phyloP scores from a whole-genome alignment of 306 rosid genomes.

The Elaeagnus macrophylla region DNA sequence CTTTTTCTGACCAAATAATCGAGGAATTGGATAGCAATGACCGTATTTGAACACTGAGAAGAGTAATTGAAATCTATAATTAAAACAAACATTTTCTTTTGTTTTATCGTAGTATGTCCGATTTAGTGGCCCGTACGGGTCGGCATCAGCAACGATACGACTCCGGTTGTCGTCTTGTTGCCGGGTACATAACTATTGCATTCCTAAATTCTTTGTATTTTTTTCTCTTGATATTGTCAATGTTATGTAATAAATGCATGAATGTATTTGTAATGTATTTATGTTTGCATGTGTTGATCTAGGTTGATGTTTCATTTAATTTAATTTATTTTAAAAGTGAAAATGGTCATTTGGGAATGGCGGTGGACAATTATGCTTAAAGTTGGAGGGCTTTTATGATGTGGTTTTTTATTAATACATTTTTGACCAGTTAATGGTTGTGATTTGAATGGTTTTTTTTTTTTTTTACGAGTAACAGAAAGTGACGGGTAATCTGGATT shows the following conservation, averaged over 20 bases:
- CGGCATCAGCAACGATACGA: slow-evolving; percentile 33
- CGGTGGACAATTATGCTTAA: too few relatives aligned
- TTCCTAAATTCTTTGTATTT: not conserved
- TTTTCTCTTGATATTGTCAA: not conserved
- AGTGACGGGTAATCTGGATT: too few relatives aligned
- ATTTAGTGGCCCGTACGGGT: slow-evolving; percentile 38
- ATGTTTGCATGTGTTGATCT: not conserved
- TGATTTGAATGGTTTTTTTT: not conserved
- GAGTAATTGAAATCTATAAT: not conserved
- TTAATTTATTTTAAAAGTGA: too few relatives aligned
- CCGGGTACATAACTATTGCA: slow-evolving; percentile 21
- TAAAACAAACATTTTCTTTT: slow-evolving; percentile 4
- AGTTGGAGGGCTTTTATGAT: too few relatives aligned
- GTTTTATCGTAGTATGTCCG: slow-evolving; percentile 13
- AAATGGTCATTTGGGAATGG: too few relatives aligned
- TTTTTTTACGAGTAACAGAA: too few relatives aligned
- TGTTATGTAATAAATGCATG: too few relatives aligned
- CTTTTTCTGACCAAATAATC: too few relatives aligned
- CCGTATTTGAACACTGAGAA: slow-evolving; percentile 24
- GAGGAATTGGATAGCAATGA: slow-evolving; percentile 4
- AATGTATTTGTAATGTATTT: too few relatives aligned
- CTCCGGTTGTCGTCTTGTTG: slow-evolving; percentile 30
- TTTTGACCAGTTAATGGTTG: too few relatives aligned
- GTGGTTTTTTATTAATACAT: too few relatives aligned
- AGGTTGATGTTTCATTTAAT: too few relatives aligned